phyloP scores from a whole-genome alignment of 495 filamentous ascomycete species.

The Aspergillus coremiiformis region DNA sequence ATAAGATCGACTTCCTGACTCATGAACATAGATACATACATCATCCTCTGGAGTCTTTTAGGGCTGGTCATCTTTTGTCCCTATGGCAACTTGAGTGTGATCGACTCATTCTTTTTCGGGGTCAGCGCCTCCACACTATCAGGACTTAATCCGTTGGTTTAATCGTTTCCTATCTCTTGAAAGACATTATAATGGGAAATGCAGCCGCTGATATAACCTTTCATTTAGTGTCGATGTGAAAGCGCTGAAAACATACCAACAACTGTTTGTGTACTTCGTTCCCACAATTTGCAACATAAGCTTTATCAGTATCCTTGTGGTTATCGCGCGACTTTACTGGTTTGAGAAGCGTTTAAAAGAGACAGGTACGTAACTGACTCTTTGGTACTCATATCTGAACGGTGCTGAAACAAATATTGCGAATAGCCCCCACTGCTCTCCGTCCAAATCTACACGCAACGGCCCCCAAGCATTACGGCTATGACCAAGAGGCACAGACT shows the following conservation, averaged over 20 bases:
- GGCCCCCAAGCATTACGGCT: neutral
- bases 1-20: neutral
- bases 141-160: slow-evolving; percentile 35
- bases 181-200: neutral
- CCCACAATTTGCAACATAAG: slow-evolving; percentile 27
- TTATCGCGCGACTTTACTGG: slow-evolving; percentile 29
- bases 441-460: neutral
- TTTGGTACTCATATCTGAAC: neutral
- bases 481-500: slow-evolving; percentile 8
- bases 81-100: slow-evolving; percentile 32
- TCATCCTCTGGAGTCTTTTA: slow-evolving; percentile 27
- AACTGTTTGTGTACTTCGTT: slow-evolving; percentile 30
- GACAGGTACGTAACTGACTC: slow-evolving; percentile 4
- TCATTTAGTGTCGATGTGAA: slow-evolving; percentile 28
- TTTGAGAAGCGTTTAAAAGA: slow-evolving; percentile 27
- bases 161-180: neutral
- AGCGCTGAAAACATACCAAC: slow-evolving; percentile 32
- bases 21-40: slow-evolving; percentile 28
- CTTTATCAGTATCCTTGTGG: slow-evolving; percentile 32
- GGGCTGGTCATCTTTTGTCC: slow-evolving; percentile 32
- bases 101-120: slow-evolving; percentile 41
- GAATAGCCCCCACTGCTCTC: slow-evolving; percentile 8
- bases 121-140: slow-evolving; percentile 36
- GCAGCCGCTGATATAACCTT: neutral
- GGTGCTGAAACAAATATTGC: neutral